Evolutionary conservation across 2,329 filamentous ascomycete species (phyloP).

Genomic region (Tolypocladium sp.): DNA sequence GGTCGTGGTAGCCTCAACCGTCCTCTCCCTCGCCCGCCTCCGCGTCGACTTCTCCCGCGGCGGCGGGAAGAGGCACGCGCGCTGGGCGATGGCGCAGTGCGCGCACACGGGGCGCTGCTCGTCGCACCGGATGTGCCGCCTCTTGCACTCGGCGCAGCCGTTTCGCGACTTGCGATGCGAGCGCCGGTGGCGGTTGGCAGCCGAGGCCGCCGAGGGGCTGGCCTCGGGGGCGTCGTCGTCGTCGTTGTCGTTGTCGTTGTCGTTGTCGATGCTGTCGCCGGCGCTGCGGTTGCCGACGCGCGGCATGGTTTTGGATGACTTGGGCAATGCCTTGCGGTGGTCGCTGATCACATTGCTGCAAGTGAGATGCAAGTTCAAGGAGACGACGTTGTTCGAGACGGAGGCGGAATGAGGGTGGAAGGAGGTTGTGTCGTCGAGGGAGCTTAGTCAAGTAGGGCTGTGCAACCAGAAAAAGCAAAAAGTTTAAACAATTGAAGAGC

Average conservation of each 20-base stretch:
- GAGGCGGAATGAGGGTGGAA: too few relatives aligned
- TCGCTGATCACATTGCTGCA: too few relatives aligned
- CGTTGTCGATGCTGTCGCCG: too few relatives aligned
- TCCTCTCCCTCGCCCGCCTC: neutral
- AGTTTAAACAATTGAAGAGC: too few relatives aligned
- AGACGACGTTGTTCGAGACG: too few relatives aligned
- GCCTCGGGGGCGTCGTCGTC: too few relatives aligned
- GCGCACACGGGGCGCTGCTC: constrained; percentile 29
- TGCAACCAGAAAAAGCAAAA: too few relatives aligned
- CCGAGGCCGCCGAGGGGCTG: neutral
- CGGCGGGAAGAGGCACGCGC: constrained; percentile 24
- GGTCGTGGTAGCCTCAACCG: neutral
- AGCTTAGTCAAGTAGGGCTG: too few relatives aligned
- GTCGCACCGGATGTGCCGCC: constrained; percentile 33
- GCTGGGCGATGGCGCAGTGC: constrained; percentile 28
- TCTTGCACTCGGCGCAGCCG: constrained; percentile 30
- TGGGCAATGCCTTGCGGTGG: too few relatives aligned
- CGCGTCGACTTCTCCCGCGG: neutral
- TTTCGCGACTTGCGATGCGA: constrained; percentile 31
- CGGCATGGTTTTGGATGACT: too few relatives aligned
- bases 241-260: too few relatives aligned
- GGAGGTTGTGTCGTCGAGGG: too few relatives aligned
- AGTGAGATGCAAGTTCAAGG: neutral
- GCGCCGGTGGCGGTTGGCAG: constrained; percentile 15
- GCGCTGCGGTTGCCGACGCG: neutral